A percentile compares a stretch with the other conserved stretches of the same genome.
phyloP scores from a whole-genome alignment of 2,329 filamentous ascomycete genomes.

The Stachybotrys echinatus region DNA sequence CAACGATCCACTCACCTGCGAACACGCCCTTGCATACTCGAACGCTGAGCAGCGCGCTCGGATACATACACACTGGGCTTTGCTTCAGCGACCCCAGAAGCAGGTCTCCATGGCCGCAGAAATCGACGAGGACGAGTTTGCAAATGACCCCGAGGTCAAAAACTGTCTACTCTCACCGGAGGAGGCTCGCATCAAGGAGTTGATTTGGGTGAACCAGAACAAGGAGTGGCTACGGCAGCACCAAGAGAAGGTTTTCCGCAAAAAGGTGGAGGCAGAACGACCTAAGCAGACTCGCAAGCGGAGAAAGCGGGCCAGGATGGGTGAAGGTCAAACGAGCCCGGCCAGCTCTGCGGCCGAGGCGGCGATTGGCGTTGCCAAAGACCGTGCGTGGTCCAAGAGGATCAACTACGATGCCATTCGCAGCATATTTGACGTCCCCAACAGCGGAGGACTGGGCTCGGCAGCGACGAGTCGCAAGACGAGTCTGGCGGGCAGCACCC shows the following conservation, averaged over 20 bases:
- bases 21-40: slow-evolving; percentile 53
- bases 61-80: slow-evolving; percentile 47
- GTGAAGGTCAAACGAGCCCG: slow-evolving; percentile 59
- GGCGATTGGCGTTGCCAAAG: slow-evolving; percentile 61
- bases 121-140: slow-evolving; percentile 78
- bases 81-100: slow-evolving; percentile 40
- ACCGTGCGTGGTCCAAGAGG: slow-evolving; percentile 64
- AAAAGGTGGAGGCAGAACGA: slow-evolving; percentile 55
- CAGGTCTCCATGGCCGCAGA: slow-evolving; percentile 55
- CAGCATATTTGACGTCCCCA: slow-evolving; percentile 47
- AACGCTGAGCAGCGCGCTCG: slow-evolving; percentile 50
- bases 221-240: slow-evolving; percentile 87
- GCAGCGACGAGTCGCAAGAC: slow-evolving; percentile 42
- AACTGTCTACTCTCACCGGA: slow-evolving; percentile 70
- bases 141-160: slow-evolving; percentile 79
- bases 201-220: slow-evolving; percentile 92
- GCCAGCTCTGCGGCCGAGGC: slow-evolving; percentile 66
- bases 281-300: slow-evolving; percentile 54
- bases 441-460: slow-evolving; percentile 41
- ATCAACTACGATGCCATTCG: slow-evolving; percentile 67
- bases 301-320: slow-evolving; percentile 51
- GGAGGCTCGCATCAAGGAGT: slow-evolving; percentile 79
- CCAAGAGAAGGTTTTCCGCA: slow-evolving; percentile 75
- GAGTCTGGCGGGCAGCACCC: slow-evolving; percentile 28
- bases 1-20: slow-evolving; percentile 52